Evolutionary conservation across 192 early-diverging fungal species (phyloP).

Genomic region (Coemansia sp.): DNA sequence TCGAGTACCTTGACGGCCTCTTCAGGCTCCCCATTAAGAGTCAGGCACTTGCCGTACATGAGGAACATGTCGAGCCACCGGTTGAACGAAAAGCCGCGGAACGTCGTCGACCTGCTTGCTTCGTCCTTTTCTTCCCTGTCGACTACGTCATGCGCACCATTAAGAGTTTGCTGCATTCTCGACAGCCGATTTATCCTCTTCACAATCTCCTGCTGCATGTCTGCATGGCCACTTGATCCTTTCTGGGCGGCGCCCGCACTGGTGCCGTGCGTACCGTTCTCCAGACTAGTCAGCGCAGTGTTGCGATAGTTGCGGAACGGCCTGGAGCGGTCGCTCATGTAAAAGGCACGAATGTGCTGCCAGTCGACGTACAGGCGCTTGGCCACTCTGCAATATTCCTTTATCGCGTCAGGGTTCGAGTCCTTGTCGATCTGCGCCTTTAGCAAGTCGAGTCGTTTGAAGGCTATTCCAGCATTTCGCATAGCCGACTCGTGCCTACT

Average conservation of each 20-base stretch:
- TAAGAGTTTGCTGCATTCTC: constrained; percentile 4
- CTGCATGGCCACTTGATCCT: constrained; percentile 14
- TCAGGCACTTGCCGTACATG: constrained; percentile 40
- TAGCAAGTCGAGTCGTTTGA: constrained; percentile 41
- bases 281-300: constrained; percentile 18
- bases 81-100: constrained; percentile 43
- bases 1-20: constrained; percentile 40
- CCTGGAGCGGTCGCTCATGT: constrained; percentile 13
- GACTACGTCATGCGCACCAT: not conserved
- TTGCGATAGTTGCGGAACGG: constrained; percentile 48
- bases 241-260: constrained; percentile 12
- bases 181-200: constrained; percentile 37
- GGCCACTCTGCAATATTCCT: constrained; percentile 39
- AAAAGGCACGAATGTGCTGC: constrained; percentile 39
- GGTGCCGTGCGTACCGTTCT: constrained; percentile 14
- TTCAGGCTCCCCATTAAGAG: constrained; percentile 9
- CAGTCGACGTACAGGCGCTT: constrained; percentile 40
- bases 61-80: constrained; percentile 52
- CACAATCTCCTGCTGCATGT: constrained; percentile 35
- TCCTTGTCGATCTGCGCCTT: constrained; percentile 11
- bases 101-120: constrained; percentile 26
- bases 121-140: constrained; percentile 7
- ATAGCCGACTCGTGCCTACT: constrained; percentile 31
- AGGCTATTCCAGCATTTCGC: constrained; percentile 37
- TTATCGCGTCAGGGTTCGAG: not conserved